phyloP scores from a whole-genome alignment of 1,284 basidiomycete genomes.

The Cutaneotrichosporon sp. region DNA sequence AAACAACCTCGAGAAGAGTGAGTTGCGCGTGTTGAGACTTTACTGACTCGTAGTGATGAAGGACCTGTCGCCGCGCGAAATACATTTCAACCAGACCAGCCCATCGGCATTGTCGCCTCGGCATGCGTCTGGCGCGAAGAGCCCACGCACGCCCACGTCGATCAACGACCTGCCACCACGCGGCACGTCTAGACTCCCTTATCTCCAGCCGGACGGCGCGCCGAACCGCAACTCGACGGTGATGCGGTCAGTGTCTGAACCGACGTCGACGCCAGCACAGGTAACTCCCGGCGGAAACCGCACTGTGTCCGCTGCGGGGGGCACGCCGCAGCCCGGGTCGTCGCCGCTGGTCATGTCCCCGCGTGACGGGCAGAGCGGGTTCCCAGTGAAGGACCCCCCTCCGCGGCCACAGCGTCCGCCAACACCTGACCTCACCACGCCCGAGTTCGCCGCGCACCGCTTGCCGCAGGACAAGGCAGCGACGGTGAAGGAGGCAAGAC shows the following conservation, averaged over 20 bases:
- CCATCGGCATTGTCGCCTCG: constrained; percentile 1
- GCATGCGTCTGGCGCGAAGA: too few species aligned
- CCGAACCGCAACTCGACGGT: too few species aligned
- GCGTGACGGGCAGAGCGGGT: not conserved
- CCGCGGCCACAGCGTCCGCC: constrained; percentile 16
- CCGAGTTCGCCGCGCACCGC: constrained; percentile 3
- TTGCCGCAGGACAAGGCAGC: constrained; percentile 8
- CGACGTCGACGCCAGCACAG: not conserved
- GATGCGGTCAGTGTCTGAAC: not conserved
- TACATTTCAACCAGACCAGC: constrained; percentile 24
- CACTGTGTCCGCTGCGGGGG: too few species aligned
- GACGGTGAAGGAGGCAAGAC: constrained; percentile 5
- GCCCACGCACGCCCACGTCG: not conserved
- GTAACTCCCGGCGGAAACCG: too few species aligned
- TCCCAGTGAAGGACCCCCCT: not conserved
- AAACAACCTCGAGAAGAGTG: constrained; percentile 40
- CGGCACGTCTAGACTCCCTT: constrained; percentile 9
- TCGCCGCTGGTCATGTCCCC: not conserved
- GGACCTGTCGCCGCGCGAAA: constrained; percentile 41
- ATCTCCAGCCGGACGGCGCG: constrained; percentile 10
- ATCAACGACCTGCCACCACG: constrained; percentile 9
- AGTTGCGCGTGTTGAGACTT: not conserved
- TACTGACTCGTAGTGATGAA: constrained; percentile 35
- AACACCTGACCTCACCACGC: constrained; percentile 15
- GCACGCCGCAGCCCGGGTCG: too few species aligned